These are phyloP conservation scores for Lonicera japonica DNA, from an alignment of 129 eudicot species.

Conservation along the genomic window DNA sequence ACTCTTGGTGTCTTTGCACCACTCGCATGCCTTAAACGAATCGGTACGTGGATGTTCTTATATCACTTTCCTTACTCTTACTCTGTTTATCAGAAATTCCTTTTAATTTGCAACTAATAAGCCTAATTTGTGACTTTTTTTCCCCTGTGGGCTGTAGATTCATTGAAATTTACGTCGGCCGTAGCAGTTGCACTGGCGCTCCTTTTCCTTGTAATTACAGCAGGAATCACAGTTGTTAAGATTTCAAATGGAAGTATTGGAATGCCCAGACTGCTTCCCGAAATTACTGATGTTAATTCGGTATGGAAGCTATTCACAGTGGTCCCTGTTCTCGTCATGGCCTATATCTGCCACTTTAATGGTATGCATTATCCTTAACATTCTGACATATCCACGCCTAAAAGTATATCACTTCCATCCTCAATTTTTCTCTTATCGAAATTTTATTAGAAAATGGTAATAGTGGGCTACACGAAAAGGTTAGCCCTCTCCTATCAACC, in stretches of 20 bases:
- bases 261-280: constrained; percentile 55
- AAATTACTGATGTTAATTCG: constrained; percentile 37
- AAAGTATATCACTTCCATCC: no score
- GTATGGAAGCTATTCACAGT: constrained; percentile 68
- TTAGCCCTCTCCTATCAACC: no score
- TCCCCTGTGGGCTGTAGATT: constrained; percentile 47
- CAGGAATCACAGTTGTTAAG: constrained; percentile 45
- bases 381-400: no score
- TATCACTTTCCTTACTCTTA: no score
- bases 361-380: constrained; percentile 30
- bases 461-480: no score
- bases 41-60: constrained; percentile 30
- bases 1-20: constrained; percentile 55
- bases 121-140: constrained; percentile 3
- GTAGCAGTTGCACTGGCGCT: constrained; percentile 60
- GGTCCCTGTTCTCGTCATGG: constrained; percentile 83
- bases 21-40: constrained; percentile 52
- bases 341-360: constrained; percentile 78
- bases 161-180: constrained; percentile 54
- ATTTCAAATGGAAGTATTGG: constrained; percentile 34
- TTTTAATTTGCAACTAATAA: not conserved
- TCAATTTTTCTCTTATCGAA: no score
- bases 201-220: constrained; percentile 42
- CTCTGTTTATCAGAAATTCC: not conserved
- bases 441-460: no score